These are phyloP conservation scores for Pseudogymnoascus sp. DNA, from an alignment of 2,329 filamentous ascomycete species.

Conservation along the genomic window DNA sequence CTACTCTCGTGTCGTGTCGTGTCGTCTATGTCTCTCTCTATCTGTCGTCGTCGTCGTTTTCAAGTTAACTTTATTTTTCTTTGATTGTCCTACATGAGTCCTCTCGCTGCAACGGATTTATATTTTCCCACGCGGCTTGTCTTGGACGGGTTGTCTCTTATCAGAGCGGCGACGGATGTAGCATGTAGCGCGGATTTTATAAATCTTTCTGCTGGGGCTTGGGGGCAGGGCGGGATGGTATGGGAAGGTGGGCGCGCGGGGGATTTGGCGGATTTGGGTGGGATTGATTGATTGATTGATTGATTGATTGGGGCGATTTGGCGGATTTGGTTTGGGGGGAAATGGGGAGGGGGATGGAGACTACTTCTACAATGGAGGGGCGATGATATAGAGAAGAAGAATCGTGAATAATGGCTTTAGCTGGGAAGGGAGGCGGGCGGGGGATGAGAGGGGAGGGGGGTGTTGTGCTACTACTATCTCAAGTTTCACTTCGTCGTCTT, in stretches of 20 bases:
- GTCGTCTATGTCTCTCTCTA: not conserved
- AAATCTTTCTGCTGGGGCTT: not conserved
- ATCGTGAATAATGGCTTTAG: no score
- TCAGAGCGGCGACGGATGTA: not conserved
- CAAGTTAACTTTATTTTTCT: not conserved
- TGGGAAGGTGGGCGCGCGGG: not conserved
- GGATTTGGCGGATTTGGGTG: not conserved
- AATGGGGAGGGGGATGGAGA: no score
- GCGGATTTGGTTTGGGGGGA: no score
- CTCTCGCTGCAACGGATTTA: not conserved
- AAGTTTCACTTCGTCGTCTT: no score
- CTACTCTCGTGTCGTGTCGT: not conserved
- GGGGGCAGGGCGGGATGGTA: not conserved
- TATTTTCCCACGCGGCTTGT: not conserved
- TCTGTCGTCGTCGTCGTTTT: not conserved
- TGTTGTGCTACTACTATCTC: no score
- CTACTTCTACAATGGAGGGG: no score
- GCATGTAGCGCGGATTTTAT: not conserved
- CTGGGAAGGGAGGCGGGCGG: no score
- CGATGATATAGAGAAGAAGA: no score
- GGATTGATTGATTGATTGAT: not conserved
- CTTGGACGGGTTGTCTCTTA: not conserved
- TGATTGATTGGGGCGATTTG: not conserved
- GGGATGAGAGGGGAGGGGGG: no score
- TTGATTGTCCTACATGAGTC: not conserved